phyloP scores from a whole-genome alignment of 768 basidiomycete species.

The Erythrobasidium yunnanense region DNA sequence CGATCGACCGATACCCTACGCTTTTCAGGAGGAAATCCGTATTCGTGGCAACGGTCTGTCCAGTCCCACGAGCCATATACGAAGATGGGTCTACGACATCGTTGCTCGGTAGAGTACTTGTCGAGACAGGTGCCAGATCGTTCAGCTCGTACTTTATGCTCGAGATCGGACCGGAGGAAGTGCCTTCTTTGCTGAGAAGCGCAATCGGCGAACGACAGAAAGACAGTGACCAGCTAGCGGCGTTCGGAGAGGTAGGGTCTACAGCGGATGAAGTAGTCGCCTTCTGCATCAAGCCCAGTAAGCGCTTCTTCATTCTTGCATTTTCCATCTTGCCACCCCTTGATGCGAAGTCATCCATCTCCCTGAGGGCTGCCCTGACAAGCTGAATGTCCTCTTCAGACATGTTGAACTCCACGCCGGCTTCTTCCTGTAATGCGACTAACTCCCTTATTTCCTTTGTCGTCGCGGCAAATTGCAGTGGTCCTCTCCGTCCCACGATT shows the following conservation, averaged over 20 bases:
- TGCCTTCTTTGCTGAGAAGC: constrained; percentile 32
- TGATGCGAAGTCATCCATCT: constrained; percentile 30
- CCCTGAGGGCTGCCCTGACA: constrained; percentile 36
- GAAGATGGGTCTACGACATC: constrained; percentile 44
- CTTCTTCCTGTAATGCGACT: constrained; percentile 47
- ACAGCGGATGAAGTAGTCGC: constrained; percentile 32
- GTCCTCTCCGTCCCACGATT: constrained; percentile 75
- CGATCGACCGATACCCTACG: constrained; percentile 59
- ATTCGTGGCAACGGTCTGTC: constrained; percentile 47
- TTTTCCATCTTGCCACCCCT: constrained; percentile 31
- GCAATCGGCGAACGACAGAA: constrained; percentile 64
- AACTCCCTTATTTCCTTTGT: constrained; percentile 87
- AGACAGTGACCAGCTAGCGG: constrained; percentile 70
- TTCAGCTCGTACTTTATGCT: constrained; percentile 18
- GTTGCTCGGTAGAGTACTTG: constrained; percentile 15
- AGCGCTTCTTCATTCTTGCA: constrained; percentile 42
- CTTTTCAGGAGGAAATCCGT: constrained; percentile 79
- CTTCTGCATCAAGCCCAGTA: constrained; percentile 43
- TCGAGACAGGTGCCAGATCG: constrained; percentile 4
- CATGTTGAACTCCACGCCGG: constrained; percentile 56
- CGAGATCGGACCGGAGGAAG: neutral
- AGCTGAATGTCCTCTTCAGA: constrained; percentile 35
- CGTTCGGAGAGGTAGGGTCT: constrained; percentile 58
- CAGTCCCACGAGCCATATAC: constrained; percentile 46
- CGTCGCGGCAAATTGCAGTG: constrained; percentile 77